Evolutionary conservation across 192 early-diverging fungal genomes (phyloP).

Genomic region (Podochytrium sp.): DNA sequence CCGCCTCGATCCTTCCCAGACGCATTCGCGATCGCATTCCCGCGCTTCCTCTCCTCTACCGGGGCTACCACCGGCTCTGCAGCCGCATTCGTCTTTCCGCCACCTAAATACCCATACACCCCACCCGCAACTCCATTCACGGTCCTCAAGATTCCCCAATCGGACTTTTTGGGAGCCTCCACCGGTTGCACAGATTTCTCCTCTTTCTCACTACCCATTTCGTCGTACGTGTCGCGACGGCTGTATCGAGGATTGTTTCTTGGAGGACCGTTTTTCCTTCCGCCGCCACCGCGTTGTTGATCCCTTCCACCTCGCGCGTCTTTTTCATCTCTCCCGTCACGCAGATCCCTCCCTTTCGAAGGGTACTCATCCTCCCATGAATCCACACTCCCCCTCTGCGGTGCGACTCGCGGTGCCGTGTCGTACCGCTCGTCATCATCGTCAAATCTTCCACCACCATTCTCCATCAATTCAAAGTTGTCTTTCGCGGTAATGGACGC

Average conservation of each 20-base stretch:
- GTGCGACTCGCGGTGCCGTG: not conserved
- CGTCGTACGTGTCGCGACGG: not conserved
- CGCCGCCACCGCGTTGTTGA: not conserved
- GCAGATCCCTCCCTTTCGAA: not conserved
- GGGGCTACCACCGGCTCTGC: not conserved
- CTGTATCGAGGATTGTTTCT: not conserved
- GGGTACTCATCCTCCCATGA: not conserved
- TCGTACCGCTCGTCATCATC: not conserved
- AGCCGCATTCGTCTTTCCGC: not conserved
- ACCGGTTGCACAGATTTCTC: not conserved
- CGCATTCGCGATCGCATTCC: conserved; percentile 15
- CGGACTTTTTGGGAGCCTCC: conserved; percentile 7
- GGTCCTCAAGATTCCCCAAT: conserved; percentile 27
- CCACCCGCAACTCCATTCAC: conserved; percentile 24
- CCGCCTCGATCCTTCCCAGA: conserved; percentile 1
- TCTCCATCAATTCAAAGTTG: not conserved
- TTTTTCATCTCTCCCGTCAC: not conserved
- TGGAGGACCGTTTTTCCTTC: not conserved
- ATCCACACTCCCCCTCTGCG: not conserved
- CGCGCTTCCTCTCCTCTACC: not conserved
- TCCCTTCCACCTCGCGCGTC: not conserved
- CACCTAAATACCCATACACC: conserved; percentile 27
- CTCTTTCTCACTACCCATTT: not conserved
- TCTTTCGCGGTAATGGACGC: not conserved
- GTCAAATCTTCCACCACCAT: not conserved